Evolutionary conservation across 23 red algal genomes (phyloP).

Genomic region (Chondrus crispus): DNA sequence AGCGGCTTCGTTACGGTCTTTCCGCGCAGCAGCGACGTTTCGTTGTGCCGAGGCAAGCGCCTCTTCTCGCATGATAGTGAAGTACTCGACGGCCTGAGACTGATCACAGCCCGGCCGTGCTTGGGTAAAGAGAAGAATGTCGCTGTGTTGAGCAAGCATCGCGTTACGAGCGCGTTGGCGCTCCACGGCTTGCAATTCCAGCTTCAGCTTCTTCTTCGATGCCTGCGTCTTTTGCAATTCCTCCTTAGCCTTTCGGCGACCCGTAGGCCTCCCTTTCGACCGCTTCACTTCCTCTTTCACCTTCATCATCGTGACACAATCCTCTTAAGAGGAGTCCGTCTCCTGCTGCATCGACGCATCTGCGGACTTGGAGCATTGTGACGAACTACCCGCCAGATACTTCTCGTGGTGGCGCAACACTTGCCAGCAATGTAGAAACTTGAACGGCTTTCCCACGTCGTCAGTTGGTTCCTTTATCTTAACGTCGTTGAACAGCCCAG

Average conservation of each 20-base stretch:
- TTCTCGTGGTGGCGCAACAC: neutral
- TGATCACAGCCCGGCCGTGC: neutral
- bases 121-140: neutral
- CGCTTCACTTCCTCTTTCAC: too few relatives aligned
- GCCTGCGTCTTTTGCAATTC: too few relatives aligned
- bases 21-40: too few relatives aligned
- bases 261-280: too few relatives aligned
- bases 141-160: neutral
- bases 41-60: too few relatives aligned
- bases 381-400: neutral
- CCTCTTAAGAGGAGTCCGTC: too few relatives aligned
- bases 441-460: slow-evolving; percentile 15
- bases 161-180: neutral
- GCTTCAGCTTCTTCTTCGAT: neutral
- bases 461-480: neutral
- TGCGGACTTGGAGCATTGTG: too few relatives aligned
- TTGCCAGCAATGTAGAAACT: neutral
- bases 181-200: neutral
- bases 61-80: neutral
- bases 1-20: too few relatives aligned
- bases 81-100: neutral
- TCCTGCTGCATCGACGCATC: too few relatives aligned
- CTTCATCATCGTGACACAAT: too few relatives aligned
- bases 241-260: too few relatives aligned
- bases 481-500: neutral